Evolutionary conservation across 306 rosid genomes (phyloP), one percentile per base, ranked within the genome.

Genomic region (Acacia melanoxylon): DNA sequence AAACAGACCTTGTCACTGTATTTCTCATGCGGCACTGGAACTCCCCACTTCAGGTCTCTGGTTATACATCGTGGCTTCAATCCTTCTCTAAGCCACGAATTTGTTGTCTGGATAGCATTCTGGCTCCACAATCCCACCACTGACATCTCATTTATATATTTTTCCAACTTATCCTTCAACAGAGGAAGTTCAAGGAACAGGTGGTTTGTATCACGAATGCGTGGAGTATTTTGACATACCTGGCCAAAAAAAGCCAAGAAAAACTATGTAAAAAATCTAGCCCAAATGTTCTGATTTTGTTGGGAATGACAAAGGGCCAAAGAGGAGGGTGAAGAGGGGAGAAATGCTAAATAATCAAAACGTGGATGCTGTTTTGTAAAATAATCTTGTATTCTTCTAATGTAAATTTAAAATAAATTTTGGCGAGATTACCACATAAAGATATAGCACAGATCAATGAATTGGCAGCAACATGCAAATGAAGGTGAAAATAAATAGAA

Each of bases 11-110:
- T 95, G 78, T 95, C 97, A 67, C 83, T 90, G 83, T 88, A 95
- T 68, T 83, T 92, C 72, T 95, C 98, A 74, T 88, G 99, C 8
- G 99, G 99, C 81, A 95, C 99, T 1, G 99, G 97, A 82, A 95
- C 99, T 65, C 99, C 99, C 99, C 99, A 95, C 86, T 95, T 93
- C 74, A 95, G 88, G 90, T 95, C 99, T 83, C 98, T 87, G 20
- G 98, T 95, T 75, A 95, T 95, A 78, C 99, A 95, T 20, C 99
- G 88, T 54, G 85, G 90, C 86, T 81, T 92, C 62, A 95, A 83
- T 80, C 99, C 99, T 83, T 92, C 98, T 84, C 76, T 91, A 35
- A 92, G 95, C 98, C 99, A 95, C 11, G 98, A 90, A 85, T 89
- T 54, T 77, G 99, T 95, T 31, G 93, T 81, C 86, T 95, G 99